These are phyloP conservation scores for Zygosaccharomyces pseudobailii DNA, from an alignment of 1,139 yeast species.

Conservation along the genomic window DNA sequence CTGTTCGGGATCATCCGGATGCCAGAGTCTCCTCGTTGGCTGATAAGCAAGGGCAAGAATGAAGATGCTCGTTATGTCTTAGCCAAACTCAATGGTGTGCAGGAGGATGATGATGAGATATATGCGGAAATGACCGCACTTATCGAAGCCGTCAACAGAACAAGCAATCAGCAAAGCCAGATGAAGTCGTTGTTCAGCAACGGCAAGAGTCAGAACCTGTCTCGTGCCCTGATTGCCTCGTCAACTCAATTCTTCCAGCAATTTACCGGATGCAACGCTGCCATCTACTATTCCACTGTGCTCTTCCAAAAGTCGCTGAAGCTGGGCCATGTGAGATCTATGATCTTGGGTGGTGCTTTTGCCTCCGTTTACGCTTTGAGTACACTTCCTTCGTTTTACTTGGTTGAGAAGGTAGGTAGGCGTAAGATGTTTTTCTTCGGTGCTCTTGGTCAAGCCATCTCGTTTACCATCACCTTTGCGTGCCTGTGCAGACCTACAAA, in stretches of 20 bases:
- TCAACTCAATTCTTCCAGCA: conserved; percentile 54
- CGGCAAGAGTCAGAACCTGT: conserved; percentile 43
- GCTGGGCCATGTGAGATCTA: conserved; percentile 46
- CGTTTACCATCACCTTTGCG: conserved; percentile 40
- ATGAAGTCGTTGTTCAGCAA: conserved; percentile 49
- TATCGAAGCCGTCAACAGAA: conserved; percentile 36
- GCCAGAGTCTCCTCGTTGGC: conserved; percentile 77
- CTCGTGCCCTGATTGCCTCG: conserved; percentile 50
- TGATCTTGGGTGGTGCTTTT: conserved; percentile 61
- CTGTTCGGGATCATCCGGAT: conserved; percentile 36
- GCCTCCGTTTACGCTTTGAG: conserved; percentile 57
- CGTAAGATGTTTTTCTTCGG: conserved; percentile 44
- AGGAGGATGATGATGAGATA: conserved; percentile 44
- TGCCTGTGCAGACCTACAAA: conserved; percentile 36
- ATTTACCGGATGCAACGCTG: conserved; percentile 63
- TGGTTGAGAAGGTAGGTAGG: conserved; percentile 65
- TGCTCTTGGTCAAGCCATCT: conserved; percentile 40
- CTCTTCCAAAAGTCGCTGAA: conserved; percentile 53
- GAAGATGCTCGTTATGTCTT: conserved; percentile 44
- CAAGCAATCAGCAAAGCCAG: conserved; percentile 22
- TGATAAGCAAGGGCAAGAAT: conserved; percentile 48
- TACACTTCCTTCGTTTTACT: conserved; percentile 59
- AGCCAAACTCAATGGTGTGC: conserved; percentile 23
- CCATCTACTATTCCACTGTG: conserved; percentile 63
- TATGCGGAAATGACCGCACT: conserved; percentile 41